Base-by-base conservation (phyloP, 495 filamentous ascomycete species). In the Monascus purpureus region DNA sequence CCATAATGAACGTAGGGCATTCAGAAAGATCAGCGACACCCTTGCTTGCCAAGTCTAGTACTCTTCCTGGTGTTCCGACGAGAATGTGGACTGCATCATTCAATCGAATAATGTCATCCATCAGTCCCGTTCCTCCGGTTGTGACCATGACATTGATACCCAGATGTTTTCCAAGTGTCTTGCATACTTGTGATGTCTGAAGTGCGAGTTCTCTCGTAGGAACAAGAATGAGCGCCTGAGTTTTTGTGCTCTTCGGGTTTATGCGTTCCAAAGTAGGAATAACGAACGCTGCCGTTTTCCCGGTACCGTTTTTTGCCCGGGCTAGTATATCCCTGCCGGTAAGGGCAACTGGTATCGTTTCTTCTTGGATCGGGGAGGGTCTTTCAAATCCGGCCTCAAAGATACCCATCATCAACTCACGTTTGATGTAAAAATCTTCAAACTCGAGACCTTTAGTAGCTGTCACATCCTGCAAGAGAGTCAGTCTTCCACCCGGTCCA, bases 311-410 rank as follows among this genome's bases (percentile, higher is more conserved):
- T 57, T 99, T 99, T 36, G 90, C 90, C 49, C 90, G 76, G 24
- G 90, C 90, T 33, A 99, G 68, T 38, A 99, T 88, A 53, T 99
- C 92, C 59, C 86, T 72, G 30, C 88, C 88, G 12, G 87, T 92
- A 24, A 99, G 71, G 13, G 88, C 90, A 36, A 96, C 88, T 13
- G 90, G 90, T 50, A 99, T 95, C 24, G 87, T 80, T 58, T 94
- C 90, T 77, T 99, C 90, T 72, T 99, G 90, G 41, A 99, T 96
- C 11, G 90, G 90, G 28, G 90, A 99, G 2, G 90, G 90, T 57
- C 93, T 95, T 49, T 99, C 90, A 57, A 93, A 99, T 31, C 90
- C 90, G 42, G 90, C 90, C 60, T 95, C 92, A 55, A 96, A 96
- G 34, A 99, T 95, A 19, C 90, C 90, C 86, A 95, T 96, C 62